A percentile compares a stretch with the other conserved stretches of the same genome.
These are phyloP conservation scores for Candida schatavii DNA, from an alignment of 805 yeast species.

Conservation along the genomic window DNA sequence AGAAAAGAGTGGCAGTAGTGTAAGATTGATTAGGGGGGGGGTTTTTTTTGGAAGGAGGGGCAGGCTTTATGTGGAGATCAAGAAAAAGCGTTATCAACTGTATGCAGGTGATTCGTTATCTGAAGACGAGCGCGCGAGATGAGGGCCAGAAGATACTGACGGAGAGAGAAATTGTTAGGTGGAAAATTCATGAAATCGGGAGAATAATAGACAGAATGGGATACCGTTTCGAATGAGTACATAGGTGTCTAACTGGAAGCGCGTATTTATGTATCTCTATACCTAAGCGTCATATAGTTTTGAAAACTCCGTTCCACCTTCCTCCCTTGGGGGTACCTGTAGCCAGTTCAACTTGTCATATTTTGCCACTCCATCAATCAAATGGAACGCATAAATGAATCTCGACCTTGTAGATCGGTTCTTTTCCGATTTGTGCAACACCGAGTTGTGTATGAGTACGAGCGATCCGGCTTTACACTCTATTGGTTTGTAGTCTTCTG, in stretches of 20 bases:
- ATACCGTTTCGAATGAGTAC: too few species aligned
- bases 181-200: too few species aligned
- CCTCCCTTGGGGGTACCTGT: constrained; percentile 60
- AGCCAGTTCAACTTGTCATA: constrained; percentile 74
- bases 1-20: too few species aligned
- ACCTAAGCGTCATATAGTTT: constrained; percentile 31
- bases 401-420: constrained; percentile 57
- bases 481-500: constrained; percentile 45
- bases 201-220: too few species aligned
- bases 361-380: constrained; percentile 61
- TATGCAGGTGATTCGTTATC: neutral
- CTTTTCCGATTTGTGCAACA: constrained; percentile 66
- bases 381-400: constrained; percentile 77
- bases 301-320: constrained; percentile 61
- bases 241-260: too few species aligned
- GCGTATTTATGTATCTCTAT: too few species aligned
- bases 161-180: too few species aligned
- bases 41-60: too few species aligned
- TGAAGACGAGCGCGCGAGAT: too few species aligned
- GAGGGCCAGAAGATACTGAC: too few species aligned
- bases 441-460: constrained; percentile 67
- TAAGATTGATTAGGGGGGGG: too few species aligned
- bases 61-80: neutral
- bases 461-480: constrained; percentile 72
- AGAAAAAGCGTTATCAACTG: neutral